Base-by-base conservation (phyloP, 768 basidiomycete species). In the Termitomyces sp. region DNA sequence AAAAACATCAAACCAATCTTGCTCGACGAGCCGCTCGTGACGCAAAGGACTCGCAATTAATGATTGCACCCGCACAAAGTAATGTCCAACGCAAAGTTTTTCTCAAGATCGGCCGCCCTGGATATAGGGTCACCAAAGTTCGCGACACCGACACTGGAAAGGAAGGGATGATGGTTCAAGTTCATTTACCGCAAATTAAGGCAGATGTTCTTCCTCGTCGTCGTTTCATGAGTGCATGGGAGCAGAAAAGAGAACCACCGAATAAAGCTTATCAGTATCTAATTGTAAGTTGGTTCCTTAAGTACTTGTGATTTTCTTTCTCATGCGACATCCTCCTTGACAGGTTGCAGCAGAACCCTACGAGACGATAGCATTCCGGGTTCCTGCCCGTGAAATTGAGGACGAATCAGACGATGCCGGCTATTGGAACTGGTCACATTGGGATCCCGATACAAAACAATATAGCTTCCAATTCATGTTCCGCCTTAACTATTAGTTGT, bases 331-430 rank as follows among this genome's bases (percentile, higher is more conserved):
- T 61, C 59, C 58, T 52, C 65, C 32, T 42, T 54, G 63, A 1
- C 60, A 98, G 96, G 93, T 98, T 62, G 97, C 96, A 17, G 95
- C 97, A n/a, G 97, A 98, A 69, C 96, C 96, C 5, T 99, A 98
- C 71, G 97, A 99, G 76, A 98, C 96, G 4, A 94, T 99, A 67
- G 94, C 95, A n/a, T 98, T 98, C 81, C 92, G 96, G 17, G 94
- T 99, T 69, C 97, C 96, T 50, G 92, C 97, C 31, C 86, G 93
- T 55, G 96, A 98, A 75, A 96, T 99, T 63, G 96, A 98, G 74
- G 94, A 96, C 68, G 94, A 94, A 69, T 85, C 91, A 50, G 89
- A 94, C 62, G 94, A 96, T 67, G 91, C 89, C 34, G 88, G 89
- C 15, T 92, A 88, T 66, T 94, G 91, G 91, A 93, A 92, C 68